Conservation (phyloP, 2,329 filamentous ascomycete species). For the Dothidotthia symphoricarpi region DNA sequence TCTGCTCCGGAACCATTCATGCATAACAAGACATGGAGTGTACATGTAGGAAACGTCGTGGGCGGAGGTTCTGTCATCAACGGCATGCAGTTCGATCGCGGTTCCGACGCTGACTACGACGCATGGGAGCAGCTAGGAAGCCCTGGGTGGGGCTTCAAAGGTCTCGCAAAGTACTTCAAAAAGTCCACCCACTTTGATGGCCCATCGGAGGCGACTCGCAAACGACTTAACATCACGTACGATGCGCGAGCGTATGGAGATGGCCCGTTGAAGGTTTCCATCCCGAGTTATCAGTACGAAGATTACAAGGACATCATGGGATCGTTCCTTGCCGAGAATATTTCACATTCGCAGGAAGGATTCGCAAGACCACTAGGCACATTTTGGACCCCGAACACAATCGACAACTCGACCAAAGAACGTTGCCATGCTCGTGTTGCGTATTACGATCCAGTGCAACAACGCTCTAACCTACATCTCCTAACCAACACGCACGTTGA, state of each 20-base stretch:
- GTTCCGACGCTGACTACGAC: conserved; percentile 42
- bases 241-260: conserved; percentile 14
- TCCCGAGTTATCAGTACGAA: conserved; percentile 14
- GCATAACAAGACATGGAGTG: conserved; percentile 19
- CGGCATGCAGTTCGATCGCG: conserved; percentile 36
- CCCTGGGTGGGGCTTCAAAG: conserved; percentile 56
- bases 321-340: conserved; percentile 5
- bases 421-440: conserved; percentile 10
- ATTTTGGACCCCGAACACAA: conserved; percentile 23
- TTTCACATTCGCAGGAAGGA: conserved; percentile 8
- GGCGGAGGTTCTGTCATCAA: conserved; percentile 38
- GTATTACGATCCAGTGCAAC: conserved; percentile 12
- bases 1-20: conserved; percentile 19
- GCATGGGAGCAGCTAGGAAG: conserved; percentile 58
- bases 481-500: conserved; percentile 12
- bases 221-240: conserved; percentile 11
- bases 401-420: conserved; percentile 8
- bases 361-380: conserved; percentile 15
- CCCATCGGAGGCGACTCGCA: conserved; percentile 3
- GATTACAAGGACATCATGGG: conserved; percentile 10
- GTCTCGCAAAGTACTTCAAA: conserved; percentile 41
- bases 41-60: conserved; percentile 26
- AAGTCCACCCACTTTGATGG: conserved; percentile 13
- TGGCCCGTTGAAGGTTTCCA: conserved; percentile 14
- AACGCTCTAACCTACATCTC: conserved; percentile 6